These are phyloP conservation scores for Neodidymelliopsis sp. DNA, from an alignment of 2,329 filamentous ascomycete species.

Conservation along the genomic window DNA sequence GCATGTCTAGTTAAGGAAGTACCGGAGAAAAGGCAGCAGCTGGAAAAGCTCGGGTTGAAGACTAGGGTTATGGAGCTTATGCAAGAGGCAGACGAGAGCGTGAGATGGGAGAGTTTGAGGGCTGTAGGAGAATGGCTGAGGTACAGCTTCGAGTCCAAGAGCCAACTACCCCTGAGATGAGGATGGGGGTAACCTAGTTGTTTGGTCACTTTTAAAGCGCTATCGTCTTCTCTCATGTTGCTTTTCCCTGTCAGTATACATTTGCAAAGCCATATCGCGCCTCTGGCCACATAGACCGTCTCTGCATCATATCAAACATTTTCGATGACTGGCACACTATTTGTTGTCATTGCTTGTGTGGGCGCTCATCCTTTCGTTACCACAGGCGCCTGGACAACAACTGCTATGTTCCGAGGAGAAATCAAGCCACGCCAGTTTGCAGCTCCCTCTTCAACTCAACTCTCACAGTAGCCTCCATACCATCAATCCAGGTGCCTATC, in stretches of 20 bases:
- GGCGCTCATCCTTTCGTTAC: not conserved
- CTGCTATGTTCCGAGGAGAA: too few relatives aligned
- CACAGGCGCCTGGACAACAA: too few relatives aligned
- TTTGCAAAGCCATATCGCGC: slow-evolving; percentile 11
- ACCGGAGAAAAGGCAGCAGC: slow-evolving; percentile 78
- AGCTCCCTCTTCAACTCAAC: slow-evolving; percentile 66
- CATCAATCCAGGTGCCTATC: slow-evolving; percentile 84
- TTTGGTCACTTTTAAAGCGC: slow-evolving; percentile 13
- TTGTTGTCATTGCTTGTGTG: not conserved
- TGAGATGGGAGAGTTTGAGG: slow-evolving; percentile 90
- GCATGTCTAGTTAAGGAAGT: slow-evolving; percentile 89
- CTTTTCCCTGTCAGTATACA: slow-evolving; percentile 14
- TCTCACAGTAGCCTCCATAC: slow-evolving; percentile 72
- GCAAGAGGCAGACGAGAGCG: slow-evolving; percentile 85
- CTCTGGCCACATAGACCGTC: slow-evolving; percentile 12
- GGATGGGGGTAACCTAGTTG: not conserved
- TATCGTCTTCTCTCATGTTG: too few relatives aligned
- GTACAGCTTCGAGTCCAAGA: slow-evolving; percentile 62
- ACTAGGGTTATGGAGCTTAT: slow-evolving; percentile 91
- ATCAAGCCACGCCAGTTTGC: too few relatives aligned
- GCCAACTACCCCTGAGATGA: slow-evolving; percentile 40
- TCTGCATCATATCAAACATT: slow-evolving; percentile 9
- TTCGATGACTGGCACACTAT: not conserved
- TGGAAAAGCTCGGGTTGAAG: slow-evolving; percentile 88
- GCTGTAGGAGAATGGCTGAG: slow-evolving; percentile 81